These are phyloP conservation scores for Moricandia moricandioides DNA, from an alignment of 345 rosid genomes.

Conservation along the genomic window DNA sequence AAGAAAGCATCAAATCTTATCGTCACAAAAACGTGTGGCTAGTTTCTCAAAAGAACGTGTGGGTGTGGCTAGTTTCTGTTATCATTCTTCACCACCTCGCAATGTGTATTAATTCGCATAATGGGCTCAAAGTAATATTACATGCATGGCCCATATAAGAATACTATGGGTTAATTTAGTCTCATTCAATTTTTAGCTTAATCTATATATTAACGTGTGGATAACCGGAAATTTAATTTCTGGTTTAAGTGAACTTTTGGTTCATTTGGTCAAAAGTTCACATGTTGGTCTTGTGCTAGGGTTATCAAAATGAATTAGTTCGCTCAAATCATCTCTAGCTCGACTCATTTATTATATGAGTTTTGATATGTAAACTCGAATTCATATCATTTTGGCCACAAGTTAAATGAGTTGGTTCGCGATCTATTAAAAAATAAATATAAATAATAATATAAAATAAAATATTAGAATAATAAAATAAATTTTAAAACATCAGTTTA, in stretches of 20 bases:
- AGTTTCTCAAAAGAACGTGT: neutral
- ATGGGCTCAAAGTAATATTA: neutral
- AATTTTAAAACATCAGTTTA: no score
- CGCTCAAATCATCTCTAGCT: no score
- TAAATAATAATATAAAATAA: no score
- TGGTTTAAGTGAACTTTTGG: neutral
- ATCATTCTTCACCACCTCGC: conserved; percentile 5
- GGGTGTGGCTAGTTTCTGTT: conserved; percentile 17
- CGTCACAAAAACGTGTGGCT: conserved; percentile 3
- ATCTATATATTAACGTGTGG: neutral
- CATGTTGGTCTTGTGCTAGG: no score
- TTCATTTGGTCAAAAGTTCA: no score
- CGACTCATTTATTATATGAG: no score
- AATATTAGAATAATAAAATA: no score
- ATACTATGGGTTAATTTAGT: neutral
- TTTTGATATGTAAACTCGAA: no score
- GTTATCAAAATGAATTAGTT: no score
- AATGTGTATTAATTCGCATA: neutral
- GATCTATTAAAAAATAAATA: no score
- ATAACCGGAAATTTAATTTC: neutral
- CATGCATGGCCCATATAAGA: neutral
- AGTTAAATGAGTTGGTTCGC: no score
- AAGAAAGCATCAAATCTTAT: conserved; percentile 9
- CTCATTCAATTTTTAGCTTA: neutral
- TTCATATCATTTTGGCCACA: no score